phyloP scores from a whole-genome alignment of 83 land plant species.

The Diphasiastrum complanatum region DNA sequence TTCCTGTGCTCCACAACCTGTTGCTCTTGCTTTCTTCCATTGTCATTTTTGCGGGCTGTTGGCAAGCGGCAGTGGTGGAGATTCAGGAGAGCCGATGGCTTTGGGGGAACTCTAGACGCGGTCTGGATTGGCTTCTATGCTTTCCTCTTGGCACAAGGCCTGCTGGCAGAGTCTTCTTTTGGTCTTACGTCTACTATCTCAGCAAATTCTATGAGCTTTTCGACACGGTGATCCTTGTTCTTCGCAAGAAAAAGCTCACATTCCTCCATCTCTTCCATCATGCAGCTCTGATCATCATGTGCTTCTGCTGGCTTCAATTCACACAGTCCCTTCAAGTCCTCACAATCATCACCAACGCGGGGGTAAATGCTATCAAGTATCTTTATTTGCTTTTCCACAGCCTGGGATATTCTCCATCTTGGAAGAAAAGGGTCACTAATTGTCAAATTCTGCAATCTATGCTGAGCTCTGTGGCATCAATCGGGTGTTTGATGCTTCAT shows the following conservation, averaged over 20 bases:
- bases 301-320: conserved; percentile 71
- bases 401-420: conserved; percentile 39
- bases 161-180: conserved; percentile 74
- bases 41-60: conserved; percentile 45
- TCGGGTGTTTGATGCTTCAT: conserved; percentile 45
- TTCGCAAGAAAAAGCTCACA: conserved; percentile 35
- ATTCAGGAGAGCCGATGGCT: conserved; percentile 58
- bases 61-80: conserved; percentile 53
- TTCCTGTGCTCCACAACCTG: conserved; percentile 58
- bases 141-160: conserved; percentile 72
- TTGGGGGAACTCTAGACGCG: conserved; percentile 37
- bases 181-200: conserved; percentile 70
- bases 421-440: conserved; percentile 31
- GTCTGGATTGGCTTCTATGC: conserved; percentile 56
- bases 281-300: conserved; percentile 29
- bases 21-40: conserved; percentile 40
- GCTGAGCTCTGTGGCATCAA: conserved; percentile 39
- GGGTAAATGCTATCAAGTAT: conserved; percentile 35
- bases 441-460: conserved; percentile 40
- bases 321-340: conserved; percentile 68
- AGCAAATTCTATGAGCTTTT: conserved; percentile 53
- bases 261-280: conserved; percentile 36
- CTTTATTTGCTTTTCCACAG: conserved; percentile 52
- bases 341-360: conserved; percentile 46
- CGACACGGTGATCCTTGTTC: conserved; percentile 41